Evolutionary conservation across 108 stramenopile genomes (phyloP).

Genomic region (Phaeodactylum tricornutum): DNA sequence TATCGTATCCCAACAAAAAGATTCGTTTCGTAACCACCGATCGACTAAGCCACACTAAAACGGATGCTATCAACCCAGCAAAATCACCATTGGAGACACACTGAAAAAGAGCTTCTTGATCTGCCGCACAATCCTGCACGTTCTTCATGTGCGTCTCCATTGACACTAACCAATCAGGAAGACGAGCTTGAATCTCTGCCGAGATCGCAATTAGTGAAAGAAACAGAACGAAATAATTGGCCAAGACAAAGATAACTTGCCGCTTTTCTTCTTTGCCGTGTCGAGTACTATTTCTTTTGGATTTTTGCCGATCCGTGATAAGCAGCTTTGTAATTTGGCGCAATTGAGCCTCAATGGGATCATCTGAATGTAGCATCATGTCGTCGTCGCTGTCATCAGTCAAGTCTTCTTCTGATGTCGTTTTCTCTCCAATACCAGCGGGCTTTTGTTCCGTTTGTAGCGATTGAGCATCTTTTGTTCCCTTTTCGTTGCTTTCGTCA

Average conservation of each 20-base stretch:
- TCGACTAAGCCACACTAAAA: constrained; percentile 61
- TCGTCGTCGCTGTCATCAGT: constrained; percentile 14
- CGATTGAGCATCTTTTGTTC: no score
- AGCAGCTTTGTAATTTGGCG: constrained; percentile 36
- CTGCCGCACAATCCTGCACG: constrained; percentile 72
- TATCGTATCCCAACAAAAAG: constrained; percentile 80
- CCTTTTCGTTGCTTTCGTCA: no score
- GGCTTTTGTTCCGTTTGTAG: no score
- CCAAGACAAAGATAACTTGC: constrained; percentile 67
- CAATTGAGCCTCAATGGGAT: constrained; percentile 28
- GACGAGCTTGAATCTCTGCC: constrained; percentile 71
- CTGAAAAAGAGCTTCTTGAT: constrained; percentile 62
- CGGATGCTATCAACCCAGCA: constrained; percentile 67
- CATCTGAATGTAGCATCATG: constrained; percentile 30
- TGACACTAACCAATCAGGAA: constrained; percentile 58
- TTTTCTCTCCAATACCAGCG: no score
- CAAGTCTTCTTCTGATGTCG: constrained; percentile 12
- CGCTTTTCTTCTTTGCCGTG: constrained; percentile 42
- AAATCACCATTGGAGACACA: constrained; percentile 74
- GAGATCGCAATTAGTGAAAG: constrained; percentile 69
- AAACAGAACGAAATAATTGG: constrained; percentile 76
- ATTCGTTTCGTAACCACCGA: constrained; percentile 63
- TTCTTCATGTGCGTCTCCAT: constrained; percentile 61
- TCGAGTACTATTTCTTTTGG: background rate
- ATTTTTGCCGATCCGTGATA: constrained; percentile 8